Conservation (phyloP, 805 yeast genomes). For the Suhomyces pyralidae region DNA sequence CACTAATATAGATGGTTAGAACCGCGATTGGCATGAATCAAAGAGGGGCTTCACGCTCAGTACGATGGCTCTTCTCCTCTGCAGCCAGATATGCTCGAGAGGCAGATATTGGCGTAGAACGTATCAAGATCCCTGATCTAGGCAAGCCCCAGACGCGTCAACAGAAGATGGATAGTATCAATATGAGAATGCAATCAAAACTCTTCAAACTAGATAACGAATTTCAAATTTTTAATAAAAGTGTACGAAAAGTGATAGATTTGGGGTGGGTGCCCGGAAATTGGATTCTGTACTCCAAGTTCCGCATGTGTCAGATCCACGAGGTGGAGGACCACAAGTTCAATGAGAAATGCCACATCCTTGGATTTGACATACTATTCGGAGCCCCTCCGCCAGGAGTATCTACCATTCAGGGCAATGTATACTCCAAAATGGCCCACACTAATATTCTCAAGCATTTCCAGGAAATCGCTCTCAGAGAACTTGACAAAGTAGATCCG, state of each 20-base stretch:
- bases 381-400: conserved; percentile 80
- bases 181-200: conserved; percentile 22
- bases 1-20: background rate
- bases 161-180: conserved; percentile 23
- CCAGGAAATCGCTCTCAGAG: conserved; percentile 23
- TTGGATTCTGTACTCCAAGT: conserved; percentile 34
- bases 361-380: conserved; percentile 60
- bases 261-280: conserved; percentile 42
- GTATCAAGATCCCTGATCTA: conserved; percentile 5
- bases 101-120: conserved; percentile 5
- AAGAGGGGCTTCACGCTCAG: background rate
- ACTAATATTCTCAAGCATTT: conserved; percentile 22
- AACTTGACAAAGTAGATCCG: conserved; percentile 8
- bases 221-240: conserved; percentile 23
- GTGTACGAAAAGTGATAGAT: conserved; percentile 33
- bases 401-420: conserved; percentile 80
- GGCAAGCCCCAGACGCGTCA: conserved; percentile 18
- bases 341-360: conserved; percentile 28
- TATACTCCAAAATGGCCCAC: conserved; percentile 52
- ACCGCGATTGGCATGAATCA: background rate
- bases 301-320: conserved; percentile 27
- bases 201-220: conserved; percentile 27
- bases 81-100: conserved; percentile 1
- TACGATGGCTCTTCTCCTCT: background rate
- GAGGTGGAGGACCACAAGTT: conserved; percentile 26